Evolutionary conservation across 805 yeast species (phyloP), one percentile per base, ranked within the genome.

Genomic region (Jamesozyma hellenica): DNA sequence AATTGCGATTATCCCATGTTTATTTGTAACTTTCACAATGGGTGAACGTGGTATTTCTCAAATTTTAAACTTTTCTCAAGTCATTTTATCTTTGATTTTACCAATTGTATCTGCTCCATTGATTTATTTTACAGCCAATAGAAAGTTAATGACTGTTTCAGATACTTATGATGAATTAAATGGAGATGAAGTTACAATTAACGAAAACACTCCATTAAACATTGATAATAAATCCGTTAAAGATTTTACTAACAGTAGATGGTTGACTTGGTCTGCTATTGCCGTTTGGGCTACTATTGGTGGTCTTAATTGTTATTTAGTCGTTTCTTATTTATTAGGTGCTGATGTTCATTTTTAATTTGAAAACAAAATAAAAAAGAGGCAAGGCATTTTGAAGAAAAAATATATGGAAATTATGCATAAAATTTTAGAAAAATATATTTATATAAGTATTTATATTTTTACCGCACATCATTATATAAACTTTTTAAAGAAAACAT

Each of bases 31-130:
- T 1, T 39, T 75, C 4, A 61, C 73, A 7, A 72, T 82, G 46
- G 96, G 96, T 3, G 74, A 94, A 47, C 82, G 78, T 55, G 96
- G 96, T 4, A 68, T 87, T 36, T 71, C 84, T 14, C 72, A 71
- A 40, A 79, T 82, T 19, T 66, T 87, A 51, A 88, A 88, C 52
- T 75, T 78, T 4, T 75, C 85, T 34, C 96, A 87, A 60, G 96
- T 87, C 19, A 80, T 83, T 14, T 67, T 87, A 31, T 78, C 92
- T 3, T 58, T 88, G 47, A 74, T 88, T 39, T 67, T 87, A 42
- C 96, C 96, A 1, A 74, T 85, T 44, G 92, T 87, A 5, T 77
- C 87, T 31, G 95, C 95, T 0, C 96, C 96, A 17, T 67, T 87
- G 52, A 79, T 86, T 42, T 80, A 76, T 57, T 84, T 86, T 58